Evolutionary conservation across 352 stramenopile species (phyloP), one percentile per base, ranked within the genome.

Genomic region (Globisporangium acanthophoron): DNA sequence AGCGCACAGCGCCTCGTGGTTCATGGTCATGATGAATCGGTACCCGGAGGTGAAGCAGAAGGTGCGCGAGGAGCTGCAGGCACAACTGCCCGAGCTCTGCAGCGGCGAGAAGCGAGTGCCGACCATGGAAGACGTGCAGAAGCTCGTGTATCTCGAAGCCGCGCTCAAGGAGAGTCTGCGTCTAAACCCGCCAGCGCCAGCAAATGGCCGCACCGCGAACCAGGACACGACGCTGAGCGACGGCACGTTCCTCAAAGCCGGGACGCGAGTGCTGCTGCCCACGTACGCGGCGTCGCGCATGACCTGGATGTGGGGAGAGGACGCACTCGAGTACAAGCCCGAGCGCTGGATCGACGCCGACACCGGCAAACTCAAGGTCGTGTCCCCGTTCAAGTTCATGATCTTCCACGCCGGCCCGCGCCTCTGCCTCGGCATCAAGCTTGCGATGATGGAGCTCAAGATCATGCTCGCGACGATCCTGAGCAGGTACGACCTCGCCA

Each of bases 21-120:
- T 87, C 20, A 52, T 95, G 41, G 78, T 89, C 46, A 86, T 92
- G 73, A 61, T 94, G 54, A 78, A 74, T n/a, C 75, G 74, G 9
- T 65, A 87, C 45, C 84, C 79, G 0, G 27, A 68, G 9, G 70
- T 85, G 33, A 54, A 75, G 51, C 11, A 47, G 20, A 72, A 66
- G n/a, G 76, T 90, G 27, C 69, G 73, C n/a, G 61, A 73, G 5
- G 83, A 92, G 53, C 56, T 90, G 4, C 49, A 58, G 16, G 46
- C 40, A 3, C 61, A 78, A 51, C 50, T 88, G 1, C 74, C 79
- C 0, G 54, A 68, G 9, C 66, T 87, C 52, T 66, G 67, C 51
- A 40, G 20, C 0, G 65, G 59, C 11, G 54, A 54, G 15, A 57
- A 65, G 52, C 58, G 45, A 24, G 44, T 54, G 2, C 67, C 72